phyloP scores from a whole-genome alignment of 495 filamentous ascomycete species.

The Penicillium turbatum region DNA sequence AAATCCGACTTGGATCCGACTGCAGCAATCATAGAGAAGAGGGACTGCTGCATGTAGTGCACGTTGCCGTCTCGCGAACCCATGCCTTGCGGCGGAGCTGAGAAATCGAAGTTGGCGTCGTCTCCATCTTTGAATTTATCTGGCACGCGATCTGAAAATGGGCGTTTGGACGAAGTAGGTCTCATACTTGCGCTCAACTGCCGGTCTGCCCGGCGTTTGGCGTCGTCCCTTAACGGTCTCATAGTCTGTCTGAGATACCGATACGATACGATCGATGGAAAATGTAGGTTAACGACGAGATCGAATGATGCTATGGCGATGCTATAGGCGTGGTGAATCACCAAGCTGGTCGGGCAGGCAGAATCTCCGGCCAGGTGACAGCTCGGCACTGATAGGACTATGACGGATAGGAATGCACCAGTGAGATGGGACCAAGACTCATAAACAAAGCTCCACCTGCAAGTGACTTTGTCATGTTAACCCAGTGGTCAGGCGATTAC shows the following conservation, averaged over 20 bases:
- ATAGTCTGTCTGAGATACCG: conserved; percentile 17
- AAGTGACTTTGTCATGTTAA: conserved; percentile 20
- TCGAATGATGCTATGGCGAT: background rate
- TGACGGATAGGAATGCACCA: conserved; percentile 15
- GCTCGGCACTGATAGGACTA: conserved; percentile 21
- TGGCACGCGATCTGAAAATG: conserved; percentile 66
- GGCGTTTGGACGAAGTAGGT: conserved; percentile 39
- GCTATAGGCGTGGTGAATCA: conserved; percentile 5
- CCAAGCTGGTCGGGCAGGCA: conserved; percentile 9
- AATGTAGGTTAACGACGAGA: conserved; percentile 5
- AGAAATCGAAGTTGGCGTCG: conserved; percentile 70
- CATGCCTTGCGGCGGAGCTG: conserved; percentile 48
- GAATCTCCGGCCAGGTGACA: conserved; percentile 23
- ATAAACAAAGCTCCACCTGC: conserved; percentile 5
- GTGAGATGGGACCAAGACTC: conserved; percentile 18
- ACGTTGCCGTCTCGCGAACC: conserved; percentile 39
- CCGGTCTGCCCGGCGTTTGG: conserved; percentile 30
- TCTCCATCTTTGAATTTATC: conserved; percentile 71
- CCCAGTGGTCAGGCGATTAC: conserved; percentile 8
- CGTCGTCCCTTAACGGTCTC: conserved; percentile 32
- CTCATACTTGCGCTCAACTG: conserved; percentile 35
- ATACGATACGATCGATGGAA: conserved; percentile 6
- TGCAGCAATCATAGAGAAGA: conserved; percentile 92
- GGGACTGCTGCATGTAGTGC: conserved; percentile 84
- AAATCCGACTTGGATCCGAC: conserved; percentile 78